phyloP scores from a whole-genome alignment of 495 filamentous ascomycete species.

The Achaetomiella virescens region DNA sequence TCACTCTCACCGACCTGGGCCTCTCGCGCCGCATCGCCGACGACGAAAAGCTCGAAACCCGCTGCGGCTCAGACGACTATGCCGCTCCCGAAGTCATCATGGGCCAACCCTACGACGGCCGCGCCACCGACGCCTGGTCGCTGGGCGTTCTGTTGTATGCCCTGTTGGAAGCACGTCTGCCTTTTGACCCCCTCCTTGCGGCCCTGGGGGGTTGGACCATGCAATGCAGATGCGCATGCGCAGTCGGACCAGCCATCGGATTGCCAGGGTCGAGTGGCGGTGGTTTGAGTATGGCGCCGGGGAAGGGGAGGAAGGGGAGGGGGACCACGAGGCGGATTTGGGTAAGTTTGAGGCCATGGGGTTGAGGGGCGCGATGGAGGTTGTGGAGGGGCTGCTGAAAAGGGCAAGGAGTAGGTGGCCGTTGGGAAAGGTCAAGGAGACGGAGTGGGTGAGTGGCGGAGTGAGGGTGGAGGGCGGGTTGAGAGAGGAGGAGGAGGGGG shows the following conservation, averaged over 20 bases:
- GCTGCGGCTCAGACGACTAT: slow-evolving; percentile 95
- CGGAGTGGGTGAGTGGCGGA: slow-evolving; percentile 69
- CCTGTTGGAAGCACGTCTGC: slow-evolving; percentile 82
- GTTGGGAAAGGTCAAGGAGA: slow-evolving; percentile 61
- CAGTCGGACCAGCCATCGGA: slow-evolving; percentile 79
- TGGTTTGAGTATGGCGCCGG: slow-evolving; percentile 76
- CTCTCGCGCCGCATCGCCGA: slow-evolving; percentile 77
- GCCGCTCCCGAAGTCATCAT: slow-evolving; percentile 94
- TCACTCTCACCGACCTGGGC: slow-evolving; percentile 87
- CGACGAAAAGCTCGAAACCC: slow-evolving; percentile 74
- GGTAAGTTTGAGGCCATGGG: slow-evolving; percentile 50
- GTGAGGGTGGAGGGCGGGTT: slow-evolving; percentile 67
- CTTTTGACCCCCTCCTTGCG: slow-evolving; percentile 83
- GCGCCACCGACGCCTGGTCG: slow-evolving; percentile 89
- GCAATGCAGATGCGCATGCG: slow-evolving; percentile 51
- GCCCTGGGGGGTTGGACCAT: slow-evolving; percentile 65
- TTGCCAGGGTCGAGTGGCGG: slow-evolving; percentile 88
- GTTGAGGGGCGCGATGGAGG: slow-evolving; percentile 66
- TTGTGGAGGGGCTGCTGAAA: slow-evolving; percentile 77
- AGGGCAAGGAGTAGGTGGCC: slow-evolving; percentile 68
- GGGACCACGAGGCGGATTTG: slow-evolving; percentile 42
- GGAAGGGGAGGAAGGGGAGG: slow-evolving; percentile 43
- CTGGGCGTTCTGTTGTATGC: slow-evolving; percentile 90
- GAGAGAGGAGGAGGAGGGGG: slow-evolving; percentile 57
- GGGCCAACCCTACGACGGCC: slow-evolving; percentile 91